Conservation (phyloP, 2,329 filamentous ascomycete genomes). For the Pseudogymnoascus sp. region DNA sequence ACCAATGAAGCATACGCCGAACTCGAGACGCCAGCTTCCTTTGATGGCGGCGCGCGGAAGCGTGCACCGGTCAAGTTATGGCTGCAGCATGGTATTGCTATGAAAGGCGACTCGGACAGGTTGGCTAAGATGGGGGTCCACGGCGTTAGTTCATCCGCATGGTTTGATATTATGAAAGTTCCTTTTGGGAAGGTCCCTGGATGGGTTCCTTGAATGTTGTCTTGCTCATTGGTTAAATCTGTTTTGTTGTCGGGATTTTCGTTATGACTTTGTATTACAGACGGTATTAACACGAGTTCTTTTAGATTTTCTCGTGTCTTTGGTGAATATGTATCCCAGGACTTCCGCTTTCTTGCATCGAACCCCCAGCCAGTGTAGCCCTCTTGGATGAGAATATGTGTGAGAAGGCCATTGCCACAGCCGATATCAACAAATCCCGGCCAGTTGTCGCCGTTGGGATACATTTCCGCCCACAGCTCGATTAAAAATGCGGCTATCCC, state of each 20-base stretch:
- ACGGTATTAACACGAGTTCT: constrained; percentile 55
- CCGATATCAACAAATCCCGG: constrained; percentile 94
- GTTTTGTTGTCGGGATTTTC: not conserved
- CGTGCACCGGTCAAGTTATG: constrained; percentile 71
- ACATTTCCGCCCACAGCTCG: constrained; percentile 85
- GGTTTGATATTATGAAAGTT: constrained; percentile 94
- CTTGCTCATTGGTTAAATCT: not conserved
- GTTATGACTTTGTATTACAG: constrained; percentile 20
- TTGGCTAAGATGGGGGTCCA: constrained; percentile 90
- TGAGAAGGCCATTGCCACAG: constrained; percentile 87
- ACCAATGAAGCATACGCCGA: constrained; percentile 82
- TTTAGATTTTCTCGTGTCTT: constrained; percentile 43
- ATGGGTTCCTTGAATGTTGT: constrained; percentile 41
- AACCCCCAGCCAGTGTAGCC: constrained; percentile 86
- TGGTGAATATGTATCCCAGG: constrained; percentile 66
- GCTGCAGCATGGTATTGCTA: constrained; percentile 93
- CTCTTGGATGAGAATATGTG: constrained; percentile 72
- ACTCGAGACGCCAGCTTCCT: constrained; percentile 28
- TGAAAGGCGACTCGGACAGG: constrained; percentile 69
- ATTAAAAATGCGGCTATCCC: constrained; percentile 87
- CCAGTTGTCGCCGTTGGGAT: constrained; percentile 48
- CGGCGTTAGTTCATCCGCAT: constrained; percentile 89
- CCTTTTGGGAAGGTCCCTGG: constrained; percentile 61
- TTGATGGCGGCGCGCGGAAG: constrained; percentile 59
- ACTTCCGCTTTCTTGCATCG: constrained; percentile 78